phyloP scores from a whole-genome alignment of 179 eudicot genomes.

The Amaranthus tricolor region DNA sequence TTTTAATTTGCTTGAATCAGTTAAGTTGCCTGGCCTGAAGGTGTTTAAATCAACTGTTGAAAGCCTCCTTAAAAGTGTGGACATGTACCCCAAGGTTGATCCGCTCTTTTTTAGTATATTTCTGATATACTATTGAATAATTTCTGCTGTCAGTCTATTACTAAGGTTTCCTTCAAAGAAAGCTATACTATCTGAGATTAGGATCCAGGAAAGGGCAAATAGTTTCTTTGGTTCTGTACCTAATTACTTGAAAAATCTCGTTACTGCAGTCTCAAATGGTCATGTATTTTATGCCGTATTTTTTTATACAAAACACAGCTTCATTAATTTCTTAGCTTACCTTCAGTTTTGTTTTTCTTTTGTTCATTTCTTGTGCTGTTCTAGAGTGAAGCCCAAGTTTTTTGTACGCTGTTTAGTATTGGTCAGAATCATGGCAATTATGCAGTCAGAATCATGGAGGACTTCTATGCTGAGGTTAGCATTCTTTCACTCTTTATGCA shows the following conservation, averaged over 20 bases:
- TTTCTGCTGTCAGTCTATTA: conserved; percentile 15
- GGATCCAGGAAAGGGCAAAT: neutral
- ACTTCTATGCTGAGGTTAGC: conserved; percentile 35
- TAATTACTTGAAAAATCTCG: neutral
- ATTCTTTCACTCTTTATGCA: neutral
- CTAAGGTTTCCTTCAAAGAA: neutral
- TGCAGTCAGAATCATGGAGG: conserved; percentile 47
- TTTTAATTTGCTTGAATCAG: conserved; percentile 48
- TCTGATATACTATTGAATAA: neutral
- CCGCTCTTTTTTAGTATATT: neutral
- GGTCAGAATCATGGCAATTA: conserved; percentile 63
- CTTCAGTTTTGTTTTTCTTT: conserved; percentile 5
- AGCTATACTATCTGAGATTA: neutral
- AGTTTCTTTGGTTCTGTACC: neutral
- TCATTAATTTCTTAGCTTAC: neutral
- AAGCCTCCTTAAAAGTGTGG: conserved; percentile 60
- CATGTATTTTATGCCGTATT: neutral
- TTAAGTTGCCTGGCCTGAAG: conserved; percentile 40
- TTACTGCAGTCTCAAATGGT: no score
- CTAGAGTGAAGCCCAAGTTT: conserved; percentile 78
- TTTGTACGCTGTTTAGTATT: conserved; percentile 44
- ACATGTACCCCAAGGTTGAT: conserved; percentile 63
- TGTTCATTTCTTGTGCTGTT: conserved; percentile 18
- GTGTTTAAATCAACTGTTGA: conserved; percentile 50
- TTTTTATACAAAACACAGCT: neutral